A percentile compares a stretch with the other conserved stretches of the same genome.
These are phyloP conservation scores for Arthrobotrys pseudoclavata DNA, from an alignment of 2,329 filamentous ascomycete species.

Conservation along the genomic window DNA sequence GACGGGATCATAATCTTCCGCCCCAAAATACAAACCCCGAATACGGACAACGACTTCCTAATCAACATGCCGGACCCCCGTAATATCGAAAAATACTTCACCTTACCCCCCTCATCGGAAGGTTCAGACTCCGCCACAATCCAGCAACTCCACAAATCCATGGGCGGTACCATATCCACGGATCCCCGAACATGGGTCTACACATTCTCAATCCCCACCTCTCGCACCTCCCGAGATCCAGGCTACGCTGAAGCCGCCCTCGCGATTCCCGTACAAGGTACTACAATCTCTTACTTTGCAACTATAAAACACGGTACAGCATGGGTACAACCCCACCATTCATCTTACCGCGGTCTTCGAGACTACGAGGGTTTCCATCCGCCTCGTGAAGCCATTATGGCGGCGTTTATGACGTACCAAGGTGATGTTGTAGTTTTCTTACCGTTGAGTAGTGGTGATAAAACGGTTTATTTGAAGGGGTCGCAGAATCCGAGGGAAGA, in stretches of 20 bases:
- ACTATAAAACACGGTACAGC: constrained; percentile 54
- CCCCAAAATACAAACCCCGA: neutral
- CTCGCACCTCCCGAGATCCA: neutral
- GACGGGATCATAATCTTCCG: constrained; percentile 51
- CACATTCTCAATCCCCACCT: constrained; percentile 35
- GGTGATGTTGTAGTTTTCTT: constrained; percentile 51
- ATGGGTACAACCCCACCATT: constrained; percentile 54
- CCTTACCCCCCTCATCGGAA: neutral
- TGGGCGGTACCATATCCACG: neutral
- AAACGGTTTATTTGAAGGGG: constrained; percentile 51
- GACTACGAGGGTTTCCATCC: constrained; percentile 47
- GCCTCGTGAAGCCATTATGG: constrained; percentile 32
- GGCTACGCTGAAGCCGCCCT: constrained; percentile 35
- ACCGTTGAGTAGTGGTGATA: constrained; percentile 29
- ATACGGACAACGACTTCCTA: constrained; percentile 4
- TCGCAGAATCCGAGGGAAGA: constrained; percentile 22
- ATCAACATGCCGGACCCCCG: neutral
- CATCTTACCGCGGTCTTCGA: constrained; percentile 11
- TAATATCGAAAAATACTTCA: constrained; percentile 22
- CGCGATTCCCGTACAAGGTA: constrained; percentile 12
- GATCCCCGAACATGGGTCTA: constrained; percentile 46
- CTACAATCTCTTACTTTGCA: constrained; percentile 40
- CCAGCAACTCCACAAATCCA: neutral
- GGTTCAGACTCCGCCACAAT: neutral
- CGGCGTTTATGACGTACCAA: constrained; percentile 34